Evolutionary conservation across 1,284 basidiomycete species (phyloP).

Genomic region (Irpex sp.): DNA sequence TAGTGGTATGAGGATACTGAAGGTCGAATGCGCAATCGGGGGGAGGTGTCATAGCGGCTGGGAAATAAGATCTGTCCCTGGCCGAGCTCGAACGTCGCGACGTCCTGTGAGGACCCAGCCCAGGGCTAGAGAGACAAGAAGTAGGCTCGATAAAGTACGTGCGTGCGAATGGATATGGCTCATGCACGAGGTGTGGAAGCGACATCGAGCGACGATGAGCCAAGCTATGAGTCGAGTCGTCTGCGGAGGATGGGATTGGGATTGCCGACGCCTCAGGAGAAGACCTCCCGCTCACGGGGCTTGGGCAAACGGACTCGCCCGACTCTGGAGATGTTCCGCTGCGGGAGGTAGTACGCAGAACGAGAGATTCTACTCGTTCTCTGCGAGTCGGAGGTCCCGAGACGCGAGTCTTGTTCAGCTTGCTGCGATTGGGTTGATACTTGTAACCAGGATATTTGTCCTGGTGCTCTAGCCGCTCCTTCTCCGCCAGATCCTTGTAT

Average conservation of each 20-base stretch:
- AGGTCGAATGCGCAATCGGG: slow-evolving; percentile 9
- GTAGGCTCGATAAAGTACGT: slow-evolving; percentile 13
- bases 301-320: not conserved
- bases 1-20: slow-evolving; percentile 1
- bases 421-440: slow-evolving; percentile 13
- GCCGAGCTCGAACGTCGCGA: slow-evolving; percentile 5
- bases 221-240: not conserved
- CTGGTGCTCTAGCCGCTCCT: slow-evolving; percentile 11
- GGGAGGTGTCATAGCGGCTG: slow-evolving; percentile 6
- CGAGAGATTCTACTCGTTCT: slow-evolving; percentile 11
- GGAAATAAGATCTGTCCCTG: slow-evolving; percentile 7
- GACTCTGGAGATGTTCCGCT: not conserved
- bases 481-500: slow-evolving; percentile 11
- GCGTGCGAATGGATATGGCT: slow-evolving; percentile 11
- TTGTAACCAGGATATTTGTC: slow-evolving; percentile 14
- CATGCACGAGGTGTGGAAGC: slow-evolving; percentile 6
- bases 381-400: slow-evolving; percentile 8
- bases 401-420: slow-evolving; percentile 2
- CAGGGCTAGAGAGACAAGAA: slow-evolving; percentile 13
- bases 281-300: slow-evolving; percentile 6
- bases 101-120: slow-evolving; percentile 6
- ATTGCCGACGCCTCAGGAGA: slow-evolving; percentile 6
- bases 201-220: slow-evolving; percentile 14
- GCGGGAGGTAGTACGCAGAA: slow-evolving; percentile 1
- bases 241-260: not conserved